Evolutionary conservation across 306 rosid species (phyloP), one percentile per base, ranked within the genome.

Genomic region (Begonia peltatifolia): DNA sequence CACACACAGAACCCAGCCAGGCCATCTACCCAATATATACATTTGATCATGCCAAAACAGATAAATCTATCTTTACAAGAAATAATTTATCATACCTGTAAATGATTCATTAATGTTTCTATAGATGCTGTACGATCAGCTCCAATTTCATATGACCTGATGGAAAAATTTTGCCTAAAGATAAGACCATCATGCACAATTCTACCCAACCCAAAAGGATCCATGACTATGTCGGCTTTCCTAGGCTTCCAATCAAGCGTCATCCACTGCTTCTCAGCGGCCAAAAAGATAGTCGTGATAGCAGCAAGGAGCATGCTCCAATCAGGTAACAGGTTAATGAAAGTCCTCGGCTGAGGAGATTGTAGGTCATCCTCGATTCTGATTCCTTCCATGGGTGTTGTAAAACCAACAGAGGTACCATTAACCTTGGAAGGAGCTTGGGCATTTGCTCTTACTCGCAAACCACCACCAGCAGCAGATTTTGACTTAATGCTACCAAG

Each of bases 291-390:
- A n/a, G 96, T 92, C 9, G 99, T 92, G 51, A 92, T 87, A 50
- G 99, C 99, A 61, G 99, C 99, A 70, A 92, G 96, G 56, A 92
- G 99, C 96, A 92, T 82, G 63, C 99, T 92, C 99, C 99, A 92
- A 60, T 92, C 96, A 75, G 99, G 99, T 65, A 92, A 76, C 60
- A 77, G 87, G 64, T 92, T 87, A 63, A 92, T 92, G 65, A 92
- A 92, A 63, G 96, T 92, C 72, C 94, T 72, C 0, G 99, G 78
- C 11, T 86, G 70, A 51, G 83, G 74, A 9, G 94, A 83, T 6
- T 68, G 77, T 47, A 63, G 60, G 60, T 73, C 79, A 60, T 68
- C 84, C 12, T 76, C 94, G 41, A 63, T 69, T 77, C 71, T 92
- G 67, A 69, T 64, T 50, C 68, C 69, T 59, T 75, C 96, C 42